A percentile compares a stretch with the other conserved stretches of the same genome.
Evolutionary conservation across 2,329 filamentous ascomycete species (phyloP).

Genomic region (Trichoderma pleuroti): DNA sequence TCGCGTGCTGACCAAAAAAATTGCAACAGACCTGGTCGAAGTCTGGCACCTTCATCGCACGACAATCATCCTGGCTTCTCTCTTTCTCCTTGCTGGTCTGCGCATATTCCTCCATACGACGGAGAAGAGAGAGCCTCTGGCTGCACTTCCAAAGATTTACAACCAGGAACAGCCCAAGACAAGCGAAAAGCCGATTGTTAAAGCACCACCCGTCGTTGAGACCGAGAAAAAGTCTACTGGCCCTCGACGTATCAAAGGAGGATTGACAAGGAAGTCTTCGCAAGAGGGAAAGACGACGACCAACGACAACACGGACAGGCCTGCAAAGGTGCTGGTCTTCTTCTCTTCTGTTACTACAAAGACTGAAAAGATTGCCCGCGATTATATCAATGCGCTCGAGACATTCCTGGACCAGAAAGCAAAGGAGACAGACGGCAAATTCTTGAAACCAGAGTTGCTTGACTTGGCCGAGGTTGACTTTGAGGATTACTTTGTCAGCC

Average conservation of each 20-base stretch:
- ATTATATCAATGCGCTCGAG: slow-evolving; percentile 56
- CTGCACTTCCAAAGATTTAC: slow-evolving; percentile 38
- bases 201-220: slow-evolving; percentile 25
- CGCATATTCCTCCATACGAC: slow-evolving; percentile 43
- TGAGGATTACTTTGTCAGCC: slow-evolving; percentile 84
- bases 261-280: slow-evolving; percentile 33
- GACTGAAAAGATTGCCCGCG: slow-evolving; percentile 69
- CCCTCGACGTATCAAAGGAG: slow-evolving; percentile 50
- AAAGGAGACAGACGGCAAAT: slow-evolving; percentile 35
- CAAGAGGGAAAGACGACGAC: slow-evolving; percentile 26
- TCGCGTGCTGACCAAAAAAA: slow-evolving; percentile 5
- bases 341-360: slow-evolving; percentile 85
- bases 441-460: slow-evolving; percentile 59
- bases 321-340: slow-evolving; percentile 74
- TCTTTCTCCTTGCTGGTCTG: slow-evolving; percentile 38
- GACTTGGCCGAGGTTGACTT: slow-evolving; percentile 86
- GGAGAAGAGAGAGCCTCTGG: slow-evolving; percentile 33
- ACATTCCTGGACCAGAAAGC: slow-evolving; percentile 49
- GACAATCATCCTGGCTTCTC: slow-evolving; percentile 39
- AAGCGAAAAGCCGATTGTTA: neutral
- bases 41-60: slow-evolving; percentile 48
- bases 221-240: slow-evolving; percentile 37
- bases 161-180: slow-evolving; percentile 22
- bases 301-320: slow-evolving; percentile 34
- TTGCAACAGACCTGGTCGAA: slow-evolving; percentile 37